Conservation (phyloP, 2,329 filamentous ascomycete genomes). For the Cercospora berteroae region DNA sequence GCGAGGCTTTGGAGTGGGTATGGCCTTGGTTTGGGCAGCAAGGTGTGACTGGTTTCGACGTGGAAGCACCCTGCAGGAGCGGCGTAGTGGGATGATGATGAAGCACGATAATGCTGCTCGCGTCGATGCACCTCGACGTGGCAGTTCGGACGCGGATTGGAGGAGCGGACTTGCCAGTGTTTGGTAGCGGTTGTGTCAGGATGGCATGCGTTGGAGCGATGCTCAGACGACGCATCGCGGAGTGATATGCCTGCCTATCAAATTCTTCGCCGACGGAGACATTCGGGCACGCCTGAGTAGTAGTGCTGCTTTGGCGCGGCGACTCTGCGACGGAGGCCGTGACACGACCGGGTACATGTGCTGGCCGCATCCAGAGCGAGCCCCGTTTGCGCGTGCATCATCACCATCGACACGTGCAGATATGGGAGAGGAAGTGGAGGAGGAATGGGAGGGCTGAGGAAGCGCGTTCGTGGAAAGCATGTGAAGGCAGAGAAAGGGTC, state of each 20-base stretch:
- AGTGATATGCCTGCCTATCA: neutral
- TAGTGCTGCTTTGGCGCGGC: constrained; percentile 7
- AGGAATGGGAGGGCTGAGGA: neutral
- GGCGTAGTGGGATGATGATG: neutral
- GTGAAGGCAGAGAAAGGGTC: neutral
- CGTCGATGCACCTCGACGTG: constrained; percentile 3
- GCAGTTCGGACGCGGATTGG: neutral
- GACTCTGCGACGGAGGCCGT: neutral
- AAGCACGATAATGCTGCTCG: neutral
- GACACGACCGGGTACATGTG: neutral
- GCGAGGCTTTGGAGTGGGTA: neutral
- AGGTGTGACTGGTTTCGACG: constrained; percentile 5
- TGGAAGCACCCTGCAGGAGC: constrained; percentile 10
- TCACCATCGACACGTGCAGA: neutral
- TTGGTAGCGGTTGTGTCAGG: constrained; percentile 1
- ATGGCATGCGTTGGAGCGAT: neutral
- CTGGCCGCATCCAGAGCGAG: neutral
- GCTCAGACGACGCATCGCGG: neutral
- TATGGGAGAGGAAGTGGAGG: neutral
- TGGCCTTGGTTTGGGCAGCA: constrained; percentile 4
- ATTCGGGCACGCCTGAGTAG: constrained; percentile 4
- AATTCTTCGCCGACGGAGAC: constrained; percentile 6
- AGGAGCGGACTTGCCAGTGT: neutral
- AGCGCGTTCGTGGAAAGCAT: neutral
- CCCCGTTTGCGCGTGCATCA: neutral